A percentile compares a stretch with the other conserved stretches of the same genome.
Conservation (phyloP, 768 basidiomycete genomes). For the Cystobasidium tubakii region DNA sequence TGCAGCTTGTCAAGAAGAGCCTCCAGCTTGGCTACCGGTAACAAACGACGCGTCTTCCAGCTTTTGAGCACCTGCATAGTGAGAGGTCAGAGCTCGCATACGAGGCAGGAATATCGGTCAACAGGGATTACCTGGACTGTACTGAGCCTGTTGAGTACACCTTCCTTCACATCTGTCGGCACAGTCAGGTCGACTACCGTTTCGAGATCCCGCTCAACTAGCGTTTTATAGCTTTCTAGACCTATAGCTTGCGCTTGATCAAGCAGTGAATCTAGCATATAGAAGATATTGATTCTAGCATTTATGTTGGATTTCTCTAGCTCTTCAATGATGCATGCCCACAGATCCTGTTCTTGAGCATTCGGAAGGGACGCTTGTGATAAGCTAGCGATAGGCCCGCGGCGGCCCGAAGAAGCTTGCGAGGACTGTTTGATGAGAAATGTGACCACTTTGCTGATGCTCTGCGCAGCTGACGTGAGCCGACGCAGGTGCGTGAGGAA, state of each 20-base stretch:
- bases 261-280: slow-evolving; percentile 51
- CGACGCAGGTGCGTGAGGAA: slow-evolving; percentile 50
- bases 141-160: slow-evolving; percentile 51
- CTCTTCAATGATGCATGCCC: slow-evolving; percentile 53
- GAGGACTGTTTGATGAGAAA: slow-evolving; percentile 51
- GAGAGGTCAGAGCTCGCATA: slow-evolving; percentile 45
- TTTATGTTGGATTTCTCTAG: slow-evolving; percentile 50
- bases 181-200: slow-evolving; percentile 50
- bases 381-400: background rate
- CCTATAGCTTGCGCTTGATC: slow-evolving; percentile 39
- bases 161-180: slow-evolving; percentile 49
- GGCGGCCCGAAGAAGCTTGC: slow-evolving; percentile 39
- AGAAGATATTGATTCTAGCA: slow-evolving; percentile 52
- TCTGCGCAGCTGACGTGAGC: slow-evolving; percentile 51
- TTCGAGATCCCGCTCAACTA: slow-evolving; percentile 48
- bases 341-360: slow-evolving; percentile 50
- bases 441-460: slow-evolving; percentile 51
- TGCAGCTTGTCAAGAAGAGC: slow-evolving; percentile 35
- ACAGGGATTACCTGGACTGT: slow-evolving; percentile 50
- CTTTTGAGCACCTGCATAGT: slow-evolving; percentile 40
- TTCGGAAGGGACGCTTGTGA: background rate
- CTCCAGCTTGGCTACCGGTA: slow-evolving; percentile 39
- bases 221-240: slow-evolving; percentile 48
- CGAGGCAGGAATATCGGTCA: slow-evolving; percentile 47
- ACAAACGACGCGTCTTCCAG: slow-evolving; percentile 42